Evolutionary conservation across 192 early-diverging fungal species (phyloP).

Genomic region (Dissophora ornata): DNA sequence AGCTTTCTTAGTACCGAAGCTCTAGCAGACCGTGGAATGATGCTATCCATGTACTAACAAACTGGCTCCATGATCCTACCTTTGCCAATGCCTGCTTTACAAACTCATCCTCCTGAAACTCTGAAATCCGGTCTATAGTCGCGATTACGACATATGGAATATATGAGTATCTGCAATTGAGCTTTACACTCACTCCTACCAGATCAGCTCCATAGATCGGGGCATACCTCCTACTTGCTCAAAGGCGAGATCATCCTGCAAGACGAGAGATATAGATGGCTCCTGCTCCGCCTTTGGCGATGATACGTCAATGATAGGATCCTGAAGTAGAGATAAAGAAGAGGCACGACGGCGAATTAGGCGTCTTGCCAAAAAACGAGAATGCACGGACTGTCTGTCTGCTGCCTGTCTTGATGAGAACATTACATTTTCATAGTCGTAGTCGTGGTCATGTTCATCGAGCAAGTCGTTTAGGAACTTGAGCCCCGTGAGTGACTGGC

Average conservation of each 20-base stretch:
- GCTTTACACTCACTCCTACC: too few species aligned
- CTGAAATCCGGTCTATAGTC: constrained; percentile 68
- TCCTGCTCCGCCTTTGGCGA: constrained; percentile 39
- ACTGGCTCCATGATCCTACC: constrained; percentile 21
- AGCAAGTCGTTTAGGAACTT: constrained; percentile 43
- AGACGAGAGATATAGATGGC: constrained; percentile 16
- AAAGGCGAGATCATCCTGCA: constrained; percentile 47
- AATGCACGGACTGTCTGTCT: too few species aligned
- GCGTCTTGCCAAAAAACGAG: too few species aligned
- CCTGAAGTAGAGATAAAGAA: not conserved
- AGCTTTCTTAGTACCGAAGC: not conserved
- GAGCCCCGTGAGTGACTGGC: constrained; percentile 44
- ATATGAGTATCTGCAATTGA: too few species aligned
- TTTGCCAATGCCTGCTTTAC: constrained; percentile 84
- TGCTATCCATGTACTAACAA: not conserved
- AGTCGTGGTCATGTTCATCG: constrained; percentile 44
- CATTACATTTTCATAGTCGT: constrained; percentile 13
- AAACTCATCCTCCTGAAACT: constrained; percentile 86
- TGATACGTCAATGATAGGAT: not conserved
- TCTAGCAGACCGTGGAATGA: not conserved
- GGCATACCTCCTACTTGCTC: constrained; percentile 49
- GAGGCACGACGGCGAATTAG: not conserved
- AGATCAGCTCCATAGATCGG: too few species aligned
- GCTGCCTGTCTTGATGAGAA: too few species aligned
- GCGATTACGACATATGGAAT: too few species aligned